A percentile compares a stretch with the other conserved stretches of the same genome.
These are phyloP conservation scores for Penicilliopsis zonata DNA, from an alignment of 495 filamentous ascomycete genomes.

Conservation along the genomic window DNA sequence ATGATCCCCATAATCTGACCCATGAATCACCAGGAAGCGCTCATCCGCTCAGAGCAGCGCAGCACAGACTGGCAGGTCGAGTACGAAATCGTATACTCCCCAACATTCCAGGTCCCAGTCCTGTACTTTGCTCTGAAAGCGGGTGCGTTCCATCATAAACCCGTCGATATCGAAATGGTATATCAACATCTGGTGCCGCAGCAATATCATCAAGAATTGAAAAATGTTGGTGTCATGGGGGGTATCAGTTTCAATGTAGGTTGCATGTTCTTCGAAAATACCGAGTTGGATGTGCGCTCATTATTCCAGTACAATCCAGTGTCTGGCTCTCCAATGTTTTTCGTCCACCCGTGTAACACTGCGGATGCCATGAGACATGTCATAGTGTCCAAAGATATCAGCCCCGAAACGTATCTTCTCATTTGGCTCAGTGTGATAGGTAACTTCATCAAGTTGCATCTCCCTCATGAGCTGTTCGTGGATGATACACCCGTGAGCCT, in stretches of 20 bases:
- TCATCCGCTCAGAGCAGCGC: slow-evolving; percentile 15
- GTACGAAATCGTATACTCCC: slow-evolving; percentile 42
- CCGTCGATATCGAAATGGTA: slow-evolving; percentile 51
- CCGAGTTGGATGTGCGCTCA: slow-evolving; percentile 22
- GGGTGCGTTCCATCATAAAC: slow-evolving; percentile 48
- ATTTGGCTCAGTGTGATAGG: slow-evolving; percentile 74
- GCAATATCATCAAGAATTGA: slow-evolving; percentile 43
- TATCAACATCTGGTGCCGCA: slow-evolving; percentile 59
- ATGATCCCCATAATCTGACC: slow-evolving; percentile 11
- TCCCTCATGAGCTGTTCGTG: slow-evolving; percentile 41
- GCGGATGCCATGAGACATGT: slow-evolving; percentile 55
- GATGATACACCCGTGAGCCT: slow-evolving; percentile 5
- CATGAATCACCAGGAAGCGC: slow-evolving; percentile 30
- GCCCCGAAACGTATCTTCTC: slow-evolving; percentile 57
- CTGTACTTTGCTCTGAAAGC: slow-evolving; percentile 43
- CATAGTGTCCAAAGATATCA: slow-evolving; percentile 34
- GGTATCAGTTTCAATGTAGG: slow-evolving; percentile 67
- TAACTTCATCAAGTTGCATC: slow-evolving; percentile 55
- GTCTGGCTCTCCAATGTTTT: slow-evolving; percentile 60
- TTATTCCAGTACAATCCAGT: slow-evolving; percentile 64
- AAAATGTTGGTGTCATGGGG: slow-evolving; percentile 51
- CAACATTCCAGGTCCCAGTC: slow-evolving; percentile 39
- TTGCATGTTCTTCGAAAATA: slow-evolving; percentile 14
- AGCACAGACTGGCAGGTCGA: slow-evolving; percentile 25
- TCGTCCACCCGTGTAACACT: slow-evolving; percentile 80